Evolutionary conservation across 768 basidiomycete species (phyloP).

Genomic region (Atractiella rhizophila): DNA sequence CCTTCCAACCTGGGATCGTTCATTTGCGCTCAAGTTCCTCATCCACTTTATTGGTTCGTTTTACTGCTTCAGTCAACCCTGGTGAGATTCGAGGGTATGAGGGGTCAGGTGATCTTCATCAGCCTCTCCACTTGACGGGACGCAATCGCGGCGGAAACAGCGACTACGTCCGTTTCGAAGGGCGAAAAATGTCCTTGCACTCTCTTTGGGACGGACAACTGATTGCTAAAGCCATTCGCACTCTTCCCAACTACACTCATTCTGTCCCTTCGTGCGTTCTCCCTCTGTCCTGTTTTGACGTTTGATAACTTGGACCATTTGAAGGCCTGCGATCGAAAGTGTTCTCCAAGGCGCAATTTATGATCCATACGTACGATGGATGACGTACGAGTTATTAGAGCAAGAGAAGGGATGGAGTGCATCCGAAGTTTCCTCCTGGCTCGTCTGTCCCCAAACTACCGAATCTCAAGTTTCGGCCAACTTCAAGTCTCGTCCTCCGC

Average conservation of each 20-base stretch:
- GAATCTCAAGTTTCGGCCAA: slow-evolving; percentile 10
- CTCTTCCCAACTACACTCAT: slow-evolving; percentile 50
- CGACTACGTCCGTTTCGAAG: slow-evolving; percentile 18
- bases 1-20: not conserved
- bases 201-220: slow-evolving; percentile 26
- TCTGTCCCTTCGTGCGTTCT: slow-evolving; percentile 36
- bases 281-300: slow-evolving; percentile 29
- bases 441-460: slow-evolving; percentile 32
- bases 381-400: no score
- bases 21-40: slow-evolving; percentile 61
- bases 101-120: slow-evolving; percentile 87
- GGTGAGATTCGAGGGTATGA: no score
- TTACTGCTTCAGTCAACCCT: not conserved
- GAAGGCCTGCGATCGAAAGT: slow-evolving; percentile 6
- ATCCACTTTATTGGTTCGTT: slow-evolving; percentile 43
- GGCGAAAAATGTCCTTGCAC: slow-evolving; percentile 10
- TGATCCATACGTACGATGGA: slow-evolving; percentile 37
- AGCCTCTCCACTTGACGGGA: slow-evolving; percentile 74
- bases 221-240: slow-evolving; percentile 45
- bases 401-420: no score
- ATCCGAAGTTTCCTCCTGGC: slow-evolving; percentile 41
- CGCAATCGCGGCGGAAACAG: slow-evolving; percentile 70
- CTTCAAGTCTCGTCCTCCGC: slow-evolving; percentile 3
- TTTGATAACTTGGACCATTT: slow-evolving; percentile 49
- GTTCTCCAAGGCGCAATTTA: slow-evolving; percentile 7